These are phyloP conservation scores for Austroboletus novae-zelandiae DNA, from an alignment of 1,284 basidiomycete species.

Conservation along the genomic window DNA sequence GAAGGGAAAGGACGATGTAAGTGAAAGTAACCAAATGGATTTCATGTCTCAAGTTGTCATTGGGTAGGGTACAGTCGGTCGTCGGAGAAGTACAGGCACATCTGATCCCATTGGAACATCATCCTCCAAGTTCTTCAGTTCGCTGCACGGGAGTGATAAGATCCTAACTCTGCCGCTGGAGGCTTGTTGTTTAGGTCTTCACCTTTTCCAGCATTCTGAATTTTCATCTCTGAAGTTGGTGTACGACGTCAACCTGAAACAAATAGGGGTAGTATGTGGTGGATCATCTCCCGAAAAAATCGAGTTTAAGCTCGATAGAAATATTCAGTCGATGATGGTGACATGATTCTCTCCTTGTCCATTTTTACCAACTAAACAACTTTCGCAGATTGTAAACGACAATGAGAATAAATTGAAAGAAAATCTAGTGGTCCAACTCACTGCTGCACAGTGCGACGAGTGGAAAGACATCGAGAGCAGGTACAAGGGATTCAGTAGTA, in stretches of 20 bases:
- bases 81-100: neutral
- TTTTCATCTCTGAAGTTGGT: slow-evolving; percentile 12
- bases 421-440: slow-evolving; percentile 27
- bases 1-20: slow-evolving; percentile 28
- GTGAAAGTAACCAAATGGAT: slow-evolving; percentile 2
- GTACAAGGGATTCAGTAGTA: slow-evolving; percentile 24
- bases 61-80: slow-evolving; percentile 5
- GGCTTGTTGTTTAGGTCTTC: slow-evolving; percentile 28
- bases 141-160: slow-evolving; percentile 10
- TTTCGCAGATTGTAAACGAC: slow-evolving; percentile 27
- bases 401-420: slow-evolving; percentile 1
- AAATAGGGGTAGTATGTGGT: slow-evolving; percentile 11
- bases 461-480: slow-evolving; percentile 15
- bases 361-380: neutral
- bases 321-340: slow-evolving; percentile 16
- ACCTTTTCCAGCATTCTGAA: slow-evolving; percentile 14
- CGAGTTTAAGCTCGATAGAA: slow-evolving; percentile 20
- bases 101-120: slow-evolving; percentile 29
- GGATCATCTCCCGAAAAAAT: slow-evolving; percentile 11
- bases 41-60: slow-evolving; percentile 3
- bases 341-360: neutral
- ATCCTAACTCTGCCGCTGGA: slow-evolving; percentile 15
- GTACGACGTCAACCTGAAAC: slow-evolving; percentile 12
- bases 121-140: slow-evolving; percentile 25
- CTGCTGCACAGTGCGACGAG: neutral